These are phyloP conservation scores for Hymenoscyphus infarciens DNA, from an alignment of 2,329 filamentous ascomycete genomes.

Conservation along the genomic window DNA sequence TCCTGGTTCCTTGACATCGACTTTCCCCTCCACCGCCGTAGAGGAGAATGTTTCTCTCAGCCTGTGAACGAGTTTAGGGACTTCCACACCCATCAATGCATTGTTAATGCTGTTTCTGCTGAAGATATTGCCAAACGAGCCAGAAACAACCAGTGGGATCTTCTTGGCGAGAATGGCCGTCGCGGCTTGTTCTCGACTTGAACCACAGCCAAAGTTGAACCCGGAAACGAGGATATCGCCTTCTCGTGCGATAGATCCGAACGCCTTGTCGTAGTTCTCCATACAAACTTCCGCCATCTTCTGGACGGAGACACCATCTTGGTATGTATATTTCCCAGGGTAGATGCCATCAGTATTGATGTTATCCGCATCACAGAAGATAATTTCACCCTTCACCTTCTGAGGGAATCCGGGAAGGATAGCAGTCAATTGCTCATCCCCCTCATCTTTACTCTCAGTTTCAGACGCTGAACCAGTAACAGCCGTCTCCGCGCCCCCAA, in stretches of 20 bases:
- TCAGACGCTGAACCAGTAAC: conserved; percentile 31
- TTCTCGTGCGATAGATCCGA: conserved; percentile 57
- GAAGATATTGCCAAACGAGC: conserved; percentile 84
- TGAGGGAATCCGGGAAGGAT: conserved; percentile 85
- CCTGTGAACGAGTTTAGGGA: conserved; percentile 62
- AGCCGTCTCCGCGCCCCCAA: conserved; percentile 36
- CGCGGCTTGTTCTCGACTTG: conserved; percentile 79
- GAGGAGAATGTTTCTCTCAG: conserved; percentile 57
- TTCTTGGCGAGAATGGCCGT: conserved; percentile 79
- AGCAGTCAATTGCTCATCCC: conserved; percentile 52
- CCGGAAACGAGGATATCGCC: conserved; percentile 82
- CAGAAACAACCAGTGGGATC: conserved; percentile 75
- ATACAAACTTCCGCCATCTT: conserved; percentile 89
- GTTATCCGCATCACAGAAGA: conserved; percentile 83
- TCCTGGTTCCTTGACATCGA: conserved; percentile 48
- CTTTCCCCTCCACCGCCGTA: conserved; percentile 36
- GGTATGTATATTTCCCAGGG: conserved; percentile 87
- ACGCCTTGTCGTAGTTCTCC: conserved; percentile 84
- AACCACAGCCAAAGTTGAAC: conserved; percentile 86
- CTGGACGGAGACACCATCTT: conserved; percentile 72
- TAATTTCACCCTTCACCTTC: conserved; percentile 77
- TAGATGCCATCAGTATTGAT: conserved; percentile 94
- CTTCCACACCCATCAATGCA: conserved; percentile 67
- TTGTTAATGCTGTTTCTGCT: conserved; percentile 77
- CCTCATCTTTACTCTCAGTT: conserved; percentile 24